Evolutionary conservation across 257 asterid genomes (phyloP), one percentile per base, ranked within the genome.

Genomic region (Ehretia macrophylla): DNA sequence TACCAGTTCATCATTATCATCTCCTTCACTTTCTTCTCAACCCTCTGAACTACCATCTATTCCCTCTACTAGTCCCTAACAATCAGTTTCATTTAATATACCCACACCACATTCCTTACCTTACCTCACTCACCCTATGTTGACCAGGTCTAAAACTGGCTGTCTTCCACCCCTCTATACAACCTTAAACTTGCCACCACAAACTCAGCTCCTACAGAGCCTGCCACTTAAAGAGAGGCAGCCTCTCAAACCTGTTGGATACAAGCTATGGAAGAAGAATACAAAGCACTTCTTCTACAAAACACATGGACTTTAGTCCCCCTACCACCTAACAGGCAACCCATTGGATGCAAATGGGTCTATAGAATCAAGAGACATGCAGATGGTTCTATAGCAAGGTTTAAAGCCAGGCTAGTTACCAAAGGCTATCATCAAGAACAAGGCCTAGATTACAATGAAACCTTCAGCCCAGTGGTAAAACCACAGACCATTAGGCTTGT

Each of bases 261-360:
- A 0, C 21, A 22, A 0, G 58, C 59, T 0, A 62, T 38, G 23
- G 14, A 6, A 0, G 39, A 17, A 0, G 59, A 62, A 5, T 17
- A 8, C 12, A n/a, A 35, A 18, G 51, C 59, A 0, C 8, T 62
- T 11, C 46, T 51, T 0, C 21, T 10, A 0, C 21, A 46, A 45
- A 44, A 44, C 0, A 62, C 59, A 12, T 62, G 59, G 46, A 14
- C 14, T 0, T 17, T 62, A 1, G 67, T 62, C 1, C 51, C 67
- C 1, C 40, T 37, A 0, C 1, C 17, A 3, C 0, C 14, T 0
- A 18, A 0, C 0, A 12, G 14, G 5, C 32, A 62, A 4, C 11
- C 50, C 5, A 22, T 17, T 21, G 46, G 35, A 27, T 27, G 35
- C 35, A 27, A 6, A 27, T 27, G 35, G 35, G 35, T 1, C 35